Percentiles rank a stretch among this genome's conserved stretches.
Evolutionary conservation across 345 rosid genomes (phyloP).

Genomic region (Brassica cretica): DNA sequence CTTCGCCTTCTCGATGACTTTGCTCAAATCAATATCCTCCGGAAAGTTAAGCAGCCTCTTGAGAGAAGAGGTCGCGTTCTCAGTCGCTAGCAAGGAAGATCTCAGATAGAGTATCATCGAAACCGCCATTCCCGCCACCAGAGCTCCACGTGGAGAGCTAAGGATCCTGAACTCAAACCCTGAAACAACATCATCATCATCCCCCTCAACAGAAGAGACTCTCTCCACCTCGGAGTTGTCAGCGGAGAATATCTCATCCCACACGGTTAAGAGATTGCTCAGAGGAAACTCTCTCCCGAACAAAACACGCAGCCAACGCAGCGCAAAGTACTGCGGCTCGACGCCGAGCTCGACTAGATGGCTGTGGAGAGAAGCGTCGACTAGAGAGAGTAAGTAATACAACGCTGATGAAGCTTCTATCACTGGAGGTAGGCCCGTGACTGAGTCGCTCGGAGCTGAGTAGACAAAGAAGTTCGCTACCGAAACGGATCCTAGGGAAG

Average conservation of each 20-base stretch:
- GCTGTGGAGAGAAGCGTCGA: constrained; percentile 80
- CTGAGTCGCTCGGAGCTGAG: constrained; percentile 55
- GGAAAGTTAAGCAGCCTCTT: constrained; percentile 86
- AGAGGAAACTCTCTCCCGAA: constrained; percentile 89
- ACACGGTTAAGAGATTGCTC: constrained; percentile 64
- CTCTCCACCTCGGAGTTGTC: constrained; percentile 46
- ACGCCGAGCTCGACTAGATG: constrained; percentile 94
- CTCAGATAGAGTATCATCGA: constrained; percentile 87
- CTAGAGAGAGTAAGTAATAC: constrained; percentile 73
- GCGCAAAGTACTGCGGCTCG: constrained; percentile 94
- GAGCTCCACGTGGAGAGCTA: constrained; percentile 69
- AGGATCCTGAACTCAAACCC: constrained; percentile 54
- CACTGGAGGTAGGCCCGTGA: constrained; percentile 69
- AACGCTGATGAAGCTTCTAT: constrained; percentile 91
- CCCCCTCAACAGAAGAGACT: constrained; percentile 11
- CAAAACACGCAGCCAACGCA: constrained; percentile 91
- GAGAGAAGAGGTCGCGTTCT: constrained; percentile 86
- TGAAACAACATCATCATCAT: constrained; percentile 23
- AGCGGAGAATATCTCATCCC: constrained; percentile 93
- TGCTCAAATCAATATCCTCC: constrained; percentile 57
- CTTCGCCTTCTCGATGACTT: constrained; percentile 66
- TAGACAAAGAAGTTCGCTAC: constrained; percentile 74
- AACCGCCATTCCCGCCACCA: constrained; percentile 73
- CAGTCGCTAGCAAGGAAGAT: constrained; percentile 87
- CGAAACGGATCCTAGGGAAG: constrained; percentile 59